Base-by-base conservation (phyloP, 176 grass and related monocot genomes). In the Paspalum notatum region DNA sequence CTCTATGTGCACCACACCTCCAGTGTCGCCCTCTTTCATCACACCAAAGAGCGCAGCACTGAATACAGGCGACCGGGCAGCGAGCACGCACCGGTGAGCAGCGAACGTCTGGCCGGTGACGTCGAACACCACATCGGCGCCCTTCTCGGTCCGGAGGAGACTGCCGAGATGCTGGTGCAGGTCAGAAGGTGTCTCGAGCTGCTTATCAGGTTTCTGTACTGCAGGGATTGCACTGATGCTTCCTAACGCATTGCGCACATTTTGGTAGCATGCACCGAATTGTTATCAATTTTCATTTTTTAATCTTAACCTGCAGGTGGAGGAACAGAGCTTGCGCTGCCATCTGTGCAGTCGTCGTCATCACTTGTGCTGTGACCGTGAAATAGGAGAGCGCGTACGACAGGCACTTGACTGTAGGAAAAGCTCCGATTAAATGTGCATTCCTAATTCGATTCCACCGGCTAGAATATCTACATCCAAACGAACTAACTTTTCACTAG, bases 241-340 rank as follows among this genome's bases (percentile, higher is more conserved):
- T 53, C 1, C 52, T 81, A 26, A 27, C 14, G 4, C 21, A 6
- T 24, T 40, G 14, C 0, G 3, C 21, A n/a, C 5, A 16, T 22
- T 43, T 22, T 62, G 7, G 3, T 41, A 67, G n/a, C n/a, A n/a
- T n/a, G 6, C 57, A 55, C n/a, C 7, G 10, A 1, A 43, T 25
- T 24, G 8, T 53, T 20, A 57, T 8, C 11, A 24, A 68, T 66
- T 12, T 24, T 81, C n/a, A 9, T 48, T 55, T n/a, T 26, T 80
- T 44, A 5, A 56, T 45, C 0, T 58, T 17, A 39, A 83, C 55
- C 1, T 52, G 60, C 67, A 93, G 91, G 79, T 81, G 4, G 13
- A 89, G 60, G 91, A 93, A 49, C 81, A 93, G 55, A 93, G 91
- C 72, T 69, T 93, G 62, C 82, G 56, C 16, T 87, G 78, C 74